Conservation (phyloP, 2,329 filamentous ascomycete species). For the Cladosporium sphaerospermum region DNA sequence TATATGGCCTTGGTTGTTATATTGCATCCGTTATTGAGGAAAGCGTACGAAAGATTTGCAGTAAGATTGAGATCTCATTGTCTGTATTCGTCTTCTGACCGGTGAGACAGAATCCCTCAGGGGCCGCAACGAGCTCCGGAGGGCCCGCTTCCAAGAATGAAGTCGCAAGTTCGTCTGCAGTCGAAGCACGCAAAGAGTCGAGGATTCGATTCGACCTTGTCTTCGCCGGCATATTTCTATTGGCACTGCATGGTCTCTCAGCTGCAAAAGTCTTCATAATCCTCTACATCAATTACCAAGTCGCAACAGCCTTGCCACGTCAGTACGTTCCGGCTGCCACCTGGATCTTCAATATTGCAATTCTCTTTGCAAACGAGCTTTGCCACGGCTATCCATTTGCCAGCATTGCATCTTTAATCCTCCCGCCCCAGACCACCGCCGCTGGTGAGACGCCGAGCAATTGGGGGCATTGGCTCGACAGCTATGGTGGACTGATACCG, state of each 20-base stretch:
- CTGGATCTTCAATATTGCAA: slow-evolving; percentile 83
- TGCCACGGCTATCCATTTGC: slow-evolving; percentile 69
- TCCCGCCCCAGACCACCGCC: slow-evolving; percentile 35
- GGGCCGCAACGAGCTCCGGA: too few species aligned
- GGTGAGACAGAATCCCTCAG: neutral
- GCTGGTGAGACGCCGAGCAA: slow-evolving; percentile 34
- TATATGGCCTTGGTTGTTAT: slow-evolving; percentile 68
- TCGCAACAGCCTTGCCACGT: slow-evolving; percentile 67
- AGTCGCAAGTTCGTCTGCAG: neutral
- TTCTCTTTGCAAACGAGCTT: slow-evolving; percentile 86
- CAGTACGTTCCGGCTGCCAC: slow-evolving; percentile 67
- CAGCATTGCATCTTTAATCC: slow-evolving; percentile 52
- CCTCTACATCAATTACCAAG: slow-evolving; percentile 71
- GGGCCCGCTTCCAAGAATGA: neutral
- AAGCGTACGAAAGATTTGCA: slow-evolving; percentile 55
- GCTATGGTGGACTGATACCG: slow-evolving; percentile 72
- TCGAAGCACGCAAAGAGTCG: slow-evolving; percentile 10
- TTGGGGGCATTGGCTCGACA: slow-evolving; percentile 69
- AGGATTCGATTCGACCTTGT: slow-evolving; percentile 62
- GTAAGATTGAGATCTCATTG: neutral
- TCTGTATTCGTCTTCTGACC: neutral
- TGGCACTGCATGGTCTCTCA: slow-evolving; percentile 78
- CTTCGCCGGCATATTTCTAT: slow-evolving; percentile 75
- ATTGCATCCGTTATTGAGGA: slow-evolving; percentile 73
- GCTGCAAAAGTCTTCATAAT: slow-evolving; percentile 75